Evolutionary conservation across 202 grass and related monocot species (phyloP).

Genomic region (Hordeum pubiflorum): DNA sequence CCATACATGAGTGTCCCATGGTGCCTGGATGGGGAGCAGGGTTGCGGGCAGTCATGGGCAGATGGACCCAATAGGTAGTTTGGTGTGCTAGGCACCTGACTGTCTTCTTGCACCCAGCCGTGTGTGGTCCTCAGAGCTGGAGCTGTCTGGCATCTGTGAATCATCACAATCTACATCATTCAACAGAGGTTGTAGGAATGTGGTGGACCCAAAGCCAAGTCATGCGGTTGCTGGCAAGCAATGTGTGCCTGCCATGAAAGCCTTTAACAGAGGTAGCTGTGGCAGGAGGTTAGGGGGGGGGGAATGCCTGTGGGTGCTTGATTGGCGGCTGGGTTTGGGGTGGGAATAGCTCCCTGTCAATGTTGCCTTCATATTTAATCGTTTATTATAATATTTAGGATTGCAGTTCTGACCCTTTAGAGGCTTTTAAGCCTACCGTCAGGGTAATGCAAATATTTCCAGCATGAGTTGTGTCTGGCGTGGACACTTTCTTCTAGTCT

Average conservation of each 20-base stretch:
- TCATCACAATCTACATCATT: not conserved
- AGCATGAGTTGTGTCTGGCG: not conserved
- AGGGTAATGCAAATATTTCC: not conserved
- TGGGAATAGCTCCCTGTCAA: too few species aligned
- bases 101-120: not conserved
- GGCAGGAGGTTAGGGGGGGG: too few species aligned
- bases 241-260: too few species aligned
- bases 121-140: not conserved
- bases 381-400: not conserved
- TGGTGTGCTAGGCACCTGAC: not conserved
- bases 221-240: too few species aligned
- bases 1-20: not conserved
- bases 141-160: not conserved
- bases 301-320: too few species aligned
- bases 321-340: too few species aligned
- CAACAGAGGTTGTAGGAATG: too few species aligned
- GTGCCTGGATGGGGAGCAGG: not conserved
- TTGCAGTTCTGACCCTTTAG: not conserved
- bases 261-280: too few species aligned
- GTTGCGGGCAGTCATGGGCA: not conserved
- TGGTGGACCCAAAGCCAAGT: too few species aligned
- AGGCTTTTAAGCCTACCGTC: not conserved
- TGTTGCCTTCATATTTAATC: not conserved
- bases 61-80: not conserved
- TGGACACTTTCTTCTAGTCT: not conserved